Percentiles rank a stretch among this genome's conserved stretches.
These are phyloP conservation scores for Wickerhamomyces bovis DNA, from an alignment of 805 yeast genomes.

Conservation along the genomic window DNA sequence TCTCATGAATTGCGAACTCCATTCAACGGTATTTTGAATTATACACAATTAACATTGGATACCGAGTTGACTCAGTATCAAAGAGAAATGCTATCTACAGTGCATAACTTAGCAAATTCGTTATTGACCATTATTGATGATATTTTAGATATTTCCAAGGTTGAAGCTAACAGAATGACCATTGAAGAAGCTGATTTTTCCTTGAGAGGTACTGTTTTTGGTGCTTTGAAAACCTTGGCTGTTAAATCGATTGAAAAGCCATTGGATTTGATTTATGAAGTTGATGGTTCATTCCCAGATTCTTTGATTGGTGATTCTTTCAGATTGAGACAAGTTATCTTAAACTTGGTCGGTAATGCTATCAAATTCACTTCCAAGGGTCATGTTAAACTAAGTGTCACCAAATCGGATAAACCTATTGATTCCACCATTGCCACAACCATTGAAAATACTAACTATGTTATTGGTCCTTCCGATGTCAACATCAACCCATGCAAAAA, in stretches of 20 bases:
- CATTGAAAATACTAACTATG: constrained; percentile 25
- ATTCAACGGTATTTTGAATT: constrained; percentile 88
- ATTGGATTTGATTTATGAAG: constrained; percentile 70
- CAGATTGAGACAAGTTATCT: constrained; percentile 79
- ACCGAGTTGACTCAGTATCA: constrained; percentile 88
- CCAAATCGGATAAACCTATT: constrained; percentile 38
- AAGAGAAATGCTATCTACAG: constrained; percentile 86
- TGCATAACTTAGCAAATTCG: constrained; percentile 81
- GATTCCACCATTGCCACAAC: constrained; percentile 17
- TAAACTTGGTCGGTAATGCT: constrained; percentile 85
- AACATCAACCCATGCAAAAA: constrained; percentile 15
- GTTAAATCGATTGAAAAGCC: constrained; percentile 87
- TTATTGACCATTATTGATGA: constrained; percentile 84
- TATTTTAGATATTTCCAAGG: constrained; percentile 85
- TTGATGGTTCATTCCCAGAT: constrained; percentile 85
- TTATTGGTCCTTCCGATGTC: constrained; percentile 20
- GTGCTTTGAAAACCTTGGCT: constrained; percentile 83
- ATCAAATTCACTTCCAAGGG: constrained; percentile 83
- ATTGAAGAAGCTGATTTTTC: constrained; percentile 86
- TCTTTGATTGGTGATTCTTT: constrained; percentile 84
- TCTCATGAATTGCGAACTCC: constrained; percentile 89
- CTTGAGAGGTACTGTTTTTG: constrained; percentile 80
- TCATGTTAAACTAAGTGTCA: constrained; percentile 70
- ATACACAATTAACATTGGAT: constrained; percentile 85
- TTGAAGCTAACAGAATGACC: constrained; percentile 91